These are phyloP conservation scores for Henningerozyma blattae DNA, from an alignment of 805 yeast species.

Conservation along the genomic window DNA sequence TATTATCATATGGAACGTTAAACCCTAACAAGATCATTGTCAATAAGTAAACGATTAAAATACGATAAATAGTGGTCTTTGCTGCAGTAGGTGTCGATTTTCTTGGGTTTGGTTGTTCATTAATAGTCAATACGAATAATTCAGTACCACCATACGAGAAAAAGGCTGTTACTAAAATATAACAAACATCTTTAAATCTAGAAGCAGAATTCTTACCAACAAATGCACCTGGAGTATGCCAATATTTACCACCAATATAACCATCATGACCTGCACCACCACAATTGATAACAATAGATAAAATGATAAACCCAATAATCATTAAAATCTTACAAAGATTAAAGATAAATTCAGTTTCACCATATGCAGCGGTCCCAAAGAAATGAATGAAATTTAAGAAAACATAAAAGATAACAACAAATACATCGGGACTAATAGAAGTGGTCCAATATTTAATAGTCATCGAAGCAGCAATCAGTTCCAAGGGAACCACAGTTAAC, in stretches of 20 bases:
- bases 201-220: conserved; percentile 15
- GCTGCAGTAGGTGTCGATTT: conserved; percentile 52
- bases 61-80: conserved; percentile 55
- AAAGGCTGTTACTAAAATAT: conserved; percentile 49
- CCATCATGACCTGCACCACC: conserved; percentile 50
- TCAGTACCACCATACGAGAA: conserved; percentile 60
- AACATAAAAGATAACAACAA: conserved; percentile 42
- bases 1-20: conserved; percentile 46
- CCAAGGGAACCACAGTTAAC: conserved; percentile 54
- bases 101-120: conserved; percentile 50
- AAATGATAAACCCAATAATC: conserved; percentile 44
- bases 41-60: conserved; percentile 43
- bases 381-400: conserved; percentile 40
- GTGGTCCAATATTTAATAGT: conserved; percentile 41
- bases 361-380: conserved; percentile 53
- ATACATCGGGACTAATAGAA: conserved; percentile 38
- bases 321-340: conserved; percentile 44
- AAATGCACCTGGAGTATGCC: conserved; percentile 46
- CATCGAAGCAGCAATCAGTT: conserved; percentile 47
- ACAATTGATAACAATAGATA: conserved; percentile 40
- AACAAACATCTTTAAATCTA: conserved; percentile 52
- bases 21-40: conserved; percentile 44
- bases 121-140: conserved; percentile 52
- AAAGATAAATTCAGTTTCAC: conserved; percentile 55
- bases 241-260: conserved; percentile 46